phyloP scores from a whole-genome alignment of 129 eudicot species.

The Escallonia herrerae region DNA sequence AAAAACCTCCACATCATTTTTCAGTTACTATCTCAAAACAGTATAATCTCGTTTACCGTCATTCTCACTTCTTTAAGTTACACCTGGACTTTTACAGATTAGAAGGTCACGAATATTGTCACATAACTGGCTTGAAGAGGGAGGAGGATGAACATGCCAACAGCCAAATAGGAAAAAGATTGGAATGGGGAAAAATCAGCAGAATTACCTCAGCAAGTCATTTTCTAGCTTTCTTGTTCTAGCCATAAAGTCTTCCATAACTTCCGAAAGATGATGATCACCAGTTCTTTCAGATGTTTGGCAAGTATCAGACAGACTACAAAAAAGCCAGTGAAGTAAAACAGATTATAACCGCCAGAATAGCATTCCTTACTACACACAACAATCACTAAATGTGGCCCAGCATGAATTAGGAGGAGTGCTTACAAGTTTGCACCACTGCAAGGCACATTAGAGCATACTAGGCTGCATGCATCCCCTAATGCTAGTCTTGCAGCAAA shows the following conservation, averaged over 20 bases:
- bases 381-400: background rate
- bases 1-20: too few species aligned
- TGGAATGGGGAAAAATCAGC: too few species aligned
- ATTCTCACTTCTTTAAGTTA: background rate
- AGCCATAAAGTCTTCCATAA: slow-evolving; percentile 36
- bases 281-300: slow-evolving; percentile 28
- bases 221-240: slow-evolving; percentile 57
- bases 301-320: slow-evolving; percentile 33
- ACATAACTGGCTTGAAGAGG: background rate
- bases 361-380: background rate
- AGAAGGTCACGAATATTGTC: background rate
- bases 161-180: background rate
- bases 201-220: slow-evolving; percentile 55
- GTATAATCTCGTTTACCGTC: background rate
- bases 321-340: background rate
- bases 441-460: slow-evolving; percentile 20
- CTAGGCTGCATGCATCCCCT: slow-evolving; percentile 67
- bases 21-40: too few species aligned
- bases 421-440: slow-evolving; percentile 43
- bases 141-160: background rate
- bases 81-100: too few species aligned
- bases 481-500: slow-evolving; percentile 52
- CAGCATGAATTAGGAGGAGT: background rate
- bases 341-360: background rate
- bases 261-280: slow-evolving; percentile 34